Evolutionary conservation across 352 stramenopile species (phyloP), one percentile per base, ranked within the genome.

Genomic region (Globisporangium barbulae): DNA sequence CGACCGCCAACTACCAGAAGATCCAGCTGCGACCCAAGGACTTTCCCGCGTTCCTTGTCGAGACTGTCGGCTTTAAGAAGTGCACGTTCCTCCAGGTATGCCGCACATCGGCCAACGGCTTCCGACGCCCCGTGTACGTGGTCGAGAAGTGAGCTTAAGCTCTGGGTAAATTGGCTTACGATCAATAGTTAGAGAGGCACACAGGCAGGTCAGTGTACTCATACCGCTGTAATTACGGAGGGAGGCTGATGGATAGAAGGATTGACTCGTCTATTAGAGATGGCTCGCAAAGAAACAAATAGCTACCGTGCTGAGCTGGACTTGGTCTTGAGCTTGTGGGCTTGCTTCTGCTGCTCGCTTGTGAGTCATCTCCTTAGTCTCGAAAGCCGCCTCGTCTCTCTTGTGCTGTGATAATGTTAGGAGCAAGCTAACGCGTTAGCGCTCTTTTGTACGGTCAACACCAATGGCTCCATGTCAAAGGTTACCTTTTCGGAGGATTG

Each of bases 401-500:
- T 83, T 87, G 78, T 57, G 78, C 78, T 87, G 50, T n/a, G 41
- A 39, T 50, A n/a, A 41, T 8, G 12, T 53, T 22, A 37, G 13
- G 13, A 48, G 30, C 8, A 35, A 13, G 15, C 5, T 25, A 37
- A 1, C n/a, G 12, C 6, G 21, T 49, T 39, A 62, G 56, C 28
- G 10, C 19, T 44, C 19, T 58, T 19, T 2, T 12, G 3, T 21
- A 42, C 10, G 42, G 12, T 5, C 25, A n/a, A 19, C 5, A 10
- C 4, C 22, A 41, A 19, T 8, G 10, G 49, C 17, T 25, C 21
- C 10, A 7, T 5, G 19, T 17, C 9, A n/a, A 8, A 21, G 3
- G 5, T 9, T 65, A 89, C 82, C 78, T 77, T 91, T 94, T 33
- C 85, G 75, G 33, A 94, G 91, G 66, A 93, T 93, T 10, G 82